phyloP scores from a whole-genome alignment of 2,329 filamentous ascomycete genomes.

The Monosporascus sp. region DNA sequence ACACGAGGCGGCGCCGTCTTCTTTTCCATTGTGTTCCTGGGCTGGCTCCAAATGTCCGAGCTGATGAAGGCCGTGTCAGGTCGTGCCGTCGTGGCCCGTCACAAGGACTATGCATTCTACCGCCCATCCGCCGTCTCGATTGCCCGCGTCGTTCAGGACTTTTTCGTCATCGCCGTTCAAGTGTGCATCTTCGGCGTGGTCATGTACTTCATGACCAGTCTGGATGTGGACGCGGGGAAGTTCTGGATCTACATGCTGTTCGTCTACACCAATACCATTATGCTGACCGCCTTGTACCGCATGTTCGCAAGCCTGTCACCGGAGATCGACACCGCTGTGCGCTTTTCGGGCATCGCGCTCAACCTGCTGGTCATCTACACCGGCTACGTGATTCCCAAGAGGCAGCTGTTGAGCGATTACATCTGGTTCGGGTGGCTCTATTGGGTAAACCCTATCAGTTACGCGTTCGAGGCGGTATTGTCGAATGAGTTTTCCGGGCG shows the following conservation, averaged over 20 bases:
- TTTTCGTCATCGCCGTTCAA: constrained; percentile 57
- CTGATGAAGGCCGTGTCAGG: constrained; percentile 72
- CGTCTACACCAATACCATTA: constrained; percentile 30
- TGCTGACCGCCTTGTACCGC: constrained; percentile 25
- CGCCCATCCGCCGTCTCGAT: constrained; percentile 51
- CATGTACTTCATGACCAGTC: constrained; percentile 72
- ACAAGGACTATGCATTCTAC: constrained; percentile 45
- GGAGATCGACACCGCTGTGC: constrained; percentile 55
- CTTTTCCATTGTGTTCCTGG: constrained; percentile 48
- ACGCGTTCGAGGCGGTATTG: constrained; percentile 57
- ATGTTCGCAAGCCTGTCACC: constrained; percentile 27
- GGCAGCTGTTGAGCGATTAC: constrained; percentile 49
- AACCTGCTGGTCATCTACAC: constrained; percentile 62
- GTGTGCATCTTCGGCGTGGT: constrained; percentile 63
- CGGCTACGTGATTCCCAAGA: constrained; percentile 56
- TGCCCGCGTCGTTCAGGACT: constrained; percentile 52
- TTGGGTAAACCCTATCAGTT: constrained; percentile 60
- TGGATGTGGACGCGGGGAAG: constrained; percentile 59
- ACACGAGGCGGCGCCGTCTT: constrained; percentile 42
- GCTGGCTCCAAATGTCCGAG: constrained; percentile 69
- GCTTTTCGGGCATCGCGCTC: constrained; percentile 49
- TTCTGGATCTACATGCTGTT: constrained; percentile 64
- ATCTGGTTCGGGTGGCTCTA: constrained; percentile 68
- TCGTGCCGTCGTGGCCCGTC: constrained; percentile 50
- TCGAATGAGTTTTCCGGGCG: constrained; percentile 50